Conservation (phyloP, 2,329 filamentous ascomycete genomes). For the Myriosclerotinia curreyana region DNA sequence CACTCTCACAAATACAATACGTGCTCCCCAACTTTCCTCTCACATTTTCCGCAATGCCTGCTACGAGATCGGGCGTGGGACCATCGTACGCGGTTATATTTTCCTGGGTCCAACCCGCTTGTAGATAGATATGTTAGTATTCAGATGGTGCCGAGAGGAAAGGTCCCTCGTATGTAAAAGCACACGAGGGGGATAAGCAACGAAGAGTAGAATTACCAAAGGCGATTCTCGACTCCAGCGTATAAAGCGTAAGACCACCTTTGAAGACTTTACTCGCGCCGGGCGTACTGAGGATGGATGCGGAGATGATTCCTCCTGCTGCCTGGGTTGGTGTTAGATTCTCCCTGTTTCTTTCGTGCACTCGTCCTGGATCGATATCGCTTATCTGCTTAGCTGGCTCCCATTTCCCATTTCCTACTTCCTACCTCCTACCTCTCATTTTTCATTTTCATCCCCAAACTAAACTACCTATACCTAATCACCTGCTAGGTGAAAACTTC, state of each 20-base stretch:
- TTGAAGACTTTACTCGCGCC: constrained; percentile 58
- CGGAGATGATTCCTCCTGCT: constrained; percentile 60
- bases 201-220: constrained; percentile 27
- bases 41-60: constrained; percentile 54
- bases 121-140: constrained; percentile 5
- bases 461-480: not conserved
- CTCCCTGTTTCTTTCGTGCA: not conserved
- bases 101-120: constrained; percentile 57
- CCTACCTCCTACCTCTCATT: not conserved
- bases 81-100: constrained; percentile 54
- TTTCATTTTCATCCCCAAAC: no score
- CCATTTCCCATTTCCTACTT: not conserved
- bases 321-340: constrained; percentile 42
- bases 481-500: not conserved
- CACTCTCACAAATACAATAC: constrained; percentile 58
- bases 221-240: constrained; percentile 36
- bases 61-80: constrained; percentile 56
- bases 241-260: constrained; percentile 54
- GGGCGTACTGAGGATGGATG: constrained; percentile 55
- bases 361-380: not conserved
- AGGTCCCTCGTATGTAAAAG: not conserved
- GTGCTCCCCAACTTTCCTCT: constrained; percentile 53
- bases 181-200: not conserved
- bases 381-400: not conserved
- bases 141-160: not conserved